Evolutionary conservation across 257 asterid genomes (phyloP).

Genomic region (Forsythia suspensa): DNA sequence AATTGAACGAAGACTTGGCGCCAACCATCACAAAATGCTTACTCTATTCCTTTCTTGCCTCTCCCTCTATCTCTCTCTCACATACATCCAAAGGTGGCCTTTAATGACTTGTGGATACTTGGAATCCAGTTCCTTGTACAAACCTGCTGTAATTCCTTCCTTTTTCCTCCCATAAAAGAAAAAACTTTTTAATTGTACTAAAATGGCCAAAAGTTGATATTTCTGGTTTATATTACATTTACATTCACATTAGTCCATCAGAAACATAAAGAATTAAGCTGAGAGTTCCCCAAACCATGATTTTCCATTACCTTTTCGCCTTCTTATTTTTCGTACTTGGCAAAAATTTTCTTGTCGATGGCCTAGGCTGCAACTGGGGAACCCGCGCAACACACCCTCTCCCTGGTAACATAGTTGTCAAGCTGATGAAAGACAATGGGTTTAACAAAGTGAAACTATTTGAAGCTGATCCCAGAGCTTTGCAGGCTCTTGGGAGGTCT

Average conservation of each 20-base stretch:
- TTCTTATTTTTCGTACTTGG: conserved; percentile 25
- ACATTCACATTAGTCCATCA: not conserved
- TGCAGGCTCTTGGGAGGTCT: conserved; percentile 70
- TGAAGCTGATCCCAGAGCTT: conserved; percentile 66
- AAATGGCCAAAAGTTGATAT: conserved; percentile 1
- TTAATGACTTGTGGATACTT: not conserved
- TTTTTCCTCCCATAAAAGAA: conserved; percentile 39
- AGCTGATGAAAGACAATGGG: conserved; percentile 77
- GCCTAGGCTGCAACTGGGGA: conserved; percentile 81
- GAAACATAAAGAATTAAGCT: not conserved
- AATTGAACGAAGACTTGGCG: conserved; percentile 30
- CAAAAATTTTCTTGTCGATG: conserved; percentile 24
- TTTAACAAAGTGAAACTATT: conserved; percentile 82
- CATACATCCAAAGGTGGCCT: not conserved
- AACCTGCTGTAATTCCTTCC: conserved; percentile 46
- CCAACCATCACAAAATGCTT: conserved; percentile 32
- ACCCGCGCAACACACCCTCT: conserved; percentile 61
- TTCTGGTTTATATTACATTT: conserved; percentile 27
- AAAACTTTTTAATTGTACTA: conserved; percentile 16
- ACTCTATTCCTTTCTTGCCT: conserved; percentile 59
- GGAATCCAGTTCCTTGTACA: conserved; percentile 65
- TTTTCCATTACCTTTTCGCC: conserved; percentile 19
- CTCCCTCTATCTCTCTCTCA: not conserved
- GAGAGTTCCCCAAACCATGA: conserved; percentile 33
- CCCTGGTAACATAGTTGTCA: conserved; percentile 62